A percentile compares a stretch with the other conserved stretches of the same genome.
Conservation (phyloP, 1,284 basidiomycete genomes). For the Laetiporus sulphureus region DNA sequence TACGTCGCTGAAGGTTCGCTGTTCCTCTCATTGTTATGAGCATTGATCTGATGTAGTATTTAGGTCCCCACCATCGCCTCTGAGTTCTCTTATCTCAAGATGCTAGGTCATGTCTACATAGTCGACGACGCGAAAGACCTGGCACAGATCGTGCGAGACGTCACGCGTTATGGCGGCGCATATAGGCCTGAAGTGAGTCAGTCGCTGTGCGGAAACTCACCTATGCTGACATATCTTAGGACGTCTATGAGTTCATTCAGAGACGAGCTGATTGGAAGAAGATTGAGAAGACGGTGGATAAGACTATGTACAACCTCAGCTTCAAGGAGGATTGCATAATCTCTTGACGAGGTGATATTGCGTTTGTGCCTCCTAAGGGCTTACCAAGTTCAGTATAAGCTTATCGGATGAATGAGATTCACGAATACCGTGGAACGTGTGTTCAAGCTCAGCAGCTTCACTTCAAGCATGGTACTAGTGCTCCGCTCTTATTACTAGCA, state of each 20-base stretch:
- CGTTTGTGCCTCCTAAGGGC: too few species aligned
- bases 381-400: too few species aligned
- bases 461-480: too few species aligned
- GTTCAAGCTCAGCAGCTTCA: too few species aligned
- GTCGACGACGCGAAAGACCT: slow-evolving; percentile 91
- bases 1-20: slow-evolving; percentile 63
- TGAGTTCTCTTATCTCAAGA: slow-evolving; percentile 92
- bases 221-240: slow-evolving; percentile 38
- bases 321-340: slow-evolving; percentile 86
- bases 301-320: slow-evolving; percentile 91
- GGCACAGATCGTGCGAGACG: slow-evolving; percentile 91
- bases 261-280: slow-evolving; percentile 93
- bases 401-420: too few species aligned
- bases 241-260: slow-evolving; percentile 92
- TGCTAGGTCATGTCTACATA: slow-evolving; percentile 94
- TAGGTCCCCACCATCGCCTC: slow-evolving; percentile 52
- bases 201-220: slow-evolving; percentile 1
- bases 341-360: too few species aligned
- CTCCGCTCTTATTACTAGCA: too few species aligned
- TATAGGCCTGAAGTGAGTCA: slow-evolving; percentile 74
- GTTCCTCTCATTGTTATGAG: too few species aligned
- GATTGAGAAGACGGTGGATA: slow-evolving; percentile 92
- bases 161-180: slow-evolving; percentile 88
- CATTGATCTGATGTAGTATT: slow-evolving; percentile 6
- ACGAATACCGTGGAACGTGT: too few species aligned